Base-by-base conservation (phyloP, 164 flowering plant species). In the Magnolia sinica region DNA sequence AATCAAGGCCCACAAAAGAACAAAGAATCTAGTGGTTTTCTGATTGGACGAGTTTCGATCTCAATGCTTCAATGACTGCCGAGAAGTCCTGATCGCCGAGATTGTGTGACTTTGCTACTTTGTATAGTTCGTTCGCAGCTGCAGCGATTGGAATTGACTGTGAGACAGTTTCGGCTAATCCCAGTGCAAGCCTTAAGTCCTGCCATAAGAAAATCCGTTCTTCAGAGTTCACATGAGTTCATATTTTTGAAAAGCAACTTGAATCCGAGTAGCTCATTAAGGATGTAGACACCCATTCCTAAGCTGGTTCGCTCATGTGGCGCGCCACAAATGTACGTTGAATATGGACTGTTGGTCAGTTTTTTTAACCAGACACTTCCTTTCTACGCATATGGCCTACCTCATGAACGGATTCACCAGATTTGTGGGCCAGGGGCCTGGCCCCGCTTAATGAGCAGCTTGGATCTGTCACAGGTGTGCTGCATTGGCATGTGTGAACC, bases 121-220 rank as follows among this genome's bases (percentile, higher is more conserved):
- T 95, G 82, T 91, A 95, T 6, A 90, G 83, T 73, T 95, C 98
- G 81, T 95, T 95, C 37, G 97, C 87, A 52, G 97, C 98, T 37
- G 98, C 97, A 71, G 98, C 98, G 77, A 92, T 90, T 8, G 98
- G 98, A 70, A 88, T 92, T 0, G 97, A 81, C 67, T 95, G 97
- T 7, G 95, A 91, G 74, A 83, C 85, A 8, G 83, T 69, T 72
- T 83, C 83, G 0, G 85, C 85, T 65, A 83, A 50, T 8, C 81
- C 83, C 65, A 83, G 52, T 50, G 98, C 97, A 45, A 94, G 96
- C 76, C 98, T 88, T 81, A 93, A 29, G 79, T 95, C 98, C 97
- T 93, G 88, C 73, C 64, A 85, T 31, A n/a, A 67, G 18, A 74
- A 79, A 18, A 0, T 1, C 19, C 4, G 27, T 27, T 18, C 58